phyloP scores from a whole-genome alignment of 179 eudicot genomes.

The Nepenthes alata region DNA sequence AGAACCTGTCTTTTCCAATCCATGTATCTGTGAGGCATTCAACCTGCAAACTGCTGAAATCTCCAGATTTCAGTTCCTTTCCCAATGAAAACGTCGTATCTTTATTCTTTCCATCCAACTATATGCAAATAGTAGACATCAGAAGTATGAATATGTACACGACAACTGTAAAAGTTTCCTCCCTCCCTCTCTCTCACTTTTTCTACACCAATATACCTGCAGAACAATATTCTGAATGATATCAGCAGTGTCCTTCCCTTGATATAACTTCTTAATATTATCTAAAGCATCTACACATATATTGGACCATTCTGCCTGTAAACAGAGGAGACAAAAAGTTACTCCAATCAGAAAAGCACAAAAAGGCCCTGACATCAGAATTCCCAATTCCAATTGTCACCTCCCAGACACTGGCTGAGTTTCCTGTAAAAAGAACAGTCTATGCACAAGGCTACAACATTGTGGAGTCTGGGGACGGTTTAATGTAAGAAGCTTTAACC shows the following conservation, averaged over 20 bases:
- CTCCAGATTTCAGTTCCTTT: conserved; percentile 65
- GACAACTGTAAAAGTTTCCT: not conserved
- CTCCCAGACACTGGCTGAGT: not conserved
- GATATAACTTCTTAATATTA: conserved; percentile 51
- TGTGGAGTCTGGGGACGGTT: too few relatives aligned
- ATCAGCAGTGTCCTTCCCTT: conserved; percentile 62
- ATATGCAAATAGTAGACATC: conserved; percentile 15
- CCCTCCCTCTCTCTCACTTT: not conserved
- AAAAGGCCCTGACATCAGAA: not conserved
- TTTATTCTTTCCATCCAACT: conserved; percentile 61
- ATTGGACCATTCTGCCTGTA: conserved; percentile 83
- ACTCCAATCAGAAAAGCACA: not conserved
- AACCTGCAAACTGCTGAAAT: conserved; percentile 56
- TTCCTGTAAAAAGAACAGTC: too few relatives aligned
- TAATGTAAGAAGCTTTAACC: too few relatives aligned
- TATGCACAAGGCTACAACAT: too few relatives aligned
- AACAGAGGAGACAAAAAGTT: conserved; percentile 2
- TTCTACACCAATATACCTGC: conserved; percentile 34
- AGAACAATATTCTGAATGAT: conserved; percentile 60
- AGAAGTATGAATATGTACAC: conserved; percentile 4
- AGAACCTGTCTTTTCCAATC: conserved; percentile 83
- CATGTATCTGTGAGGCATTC: conserved; percentile 95
- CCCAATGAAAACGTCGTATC: conserved; percentile 53
- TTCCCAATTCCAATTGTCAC: not conserved
- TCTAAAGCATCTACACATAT: conserved; percentile 58